Evolutionary conservation across 2,329 filamentous ascomycete genomes (phyloP), one percentile per base, ranked within the genome.

Genomic region (Trichophyton verrucosum): DNA sequence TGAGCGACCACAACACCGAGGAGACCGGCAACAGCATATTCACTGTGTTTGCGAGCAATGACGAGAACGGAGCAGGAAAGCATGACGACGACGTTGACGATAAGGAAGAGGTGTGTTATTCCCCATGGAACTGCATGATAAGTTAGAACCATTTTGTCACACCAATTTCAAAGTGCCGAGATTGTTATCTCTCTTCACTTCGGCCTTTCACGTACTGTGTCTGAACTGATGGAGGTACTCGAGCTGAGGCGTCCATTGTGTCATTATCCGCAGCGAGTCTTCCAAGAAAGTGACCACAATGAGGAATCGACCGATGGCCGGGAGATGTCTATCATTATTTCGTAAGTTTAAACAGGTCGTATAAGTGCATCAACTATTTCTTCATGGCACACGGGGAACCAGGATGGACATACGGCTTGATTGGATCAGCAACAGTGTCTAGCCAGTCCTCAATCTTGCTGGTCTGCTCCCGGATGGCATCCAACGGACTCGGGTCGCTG

Each of bases 241-340:
- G 63, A 99, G 83, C 80, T 99, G 94, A 74, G 97, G 94, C 72
- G 74, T 85, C 91, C 94, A 99, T 85, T 99, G 94, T 67, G 94
- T 99, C 69, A 97, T 80, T 76, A 99, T 99, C 73, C 94, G 85
- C 64, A 99, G 80, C 57, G 91, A 90, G 79, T 99, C 94, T 77
- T 99, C 94, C 68, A 99, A 81, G 78, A 99, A 99, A 64, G 94
- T 99, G 60, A 97, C 94, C 61, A 99, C 94, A 68, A 99, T 99
- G 67, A 99, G 78, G 76, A 97, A 97, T 67, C 94, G 89, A 67
- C 94, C 94, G 78, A 99, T 92, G 66, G 89, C 90, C 62, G 94
- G 94, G 51, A 99, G 82, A 73, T 95, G 95, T 65, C 91, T 96
- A 72, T 70, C 22, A n/a, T n/a, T 13, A 51, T 13, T 11, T 11